phyloP scores from a whole-genome alignment of 208 protist genomes.

The Entamoeba invadens region DNA sequence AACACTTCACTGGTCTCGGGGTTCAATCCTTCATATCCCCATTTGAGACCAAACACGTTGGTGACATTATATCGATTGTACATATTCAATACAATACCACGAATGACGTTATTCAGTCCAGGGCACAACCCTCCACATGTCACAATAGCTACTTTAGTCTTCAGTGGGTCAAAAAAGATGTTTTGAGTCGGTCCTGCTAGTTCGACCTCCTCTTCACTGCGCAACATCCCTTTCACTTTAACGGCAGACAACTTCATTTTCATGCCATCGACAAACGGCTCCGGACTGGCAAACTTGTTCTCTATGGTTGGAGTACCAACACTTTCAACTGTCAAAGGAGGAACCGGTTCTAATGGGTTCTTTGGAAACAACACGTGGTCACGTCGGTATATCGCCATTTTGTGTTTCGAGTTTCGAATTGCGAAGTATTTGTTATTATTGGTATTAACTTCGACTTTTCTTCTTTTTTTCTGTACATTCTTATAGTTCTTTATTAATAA shows the following conservation, averaged over 20 bases:
- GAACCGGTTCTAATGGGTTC: neutral
- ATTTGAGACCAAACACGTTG: neutral
- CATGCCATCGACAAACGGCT: neutral
- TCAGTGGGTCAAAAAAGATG: neutral
- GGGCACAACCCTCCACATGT: neutral
- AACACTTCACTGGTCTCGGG: neutral
- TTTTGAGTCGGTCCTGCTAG: neutral
- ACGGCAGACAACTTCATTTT: neutral
- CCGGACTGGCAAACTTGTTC: neutral
- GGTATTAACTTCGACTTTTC: neutral
- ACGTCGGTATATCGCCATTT: neutral
- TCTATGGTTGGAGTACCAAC: neutral
- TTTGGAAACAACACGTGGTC: neutral
- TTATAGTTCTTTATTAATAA: too few species aligned
- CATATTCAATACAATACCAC: neutral
- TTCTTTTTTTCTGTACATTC: neutral
- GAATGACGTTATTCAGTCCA: conserved; percentile 1
- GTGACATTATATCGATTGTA: neutral
- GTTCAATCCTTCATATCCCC: neutral
- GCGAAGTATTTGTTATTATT: neutral
- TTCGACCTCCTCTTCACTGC: neutral
- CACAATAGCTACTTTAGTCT: neutral
- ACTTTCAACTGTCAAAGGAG: neutral
- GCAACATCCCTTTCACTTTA: neutral
- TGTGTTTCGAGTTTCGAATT: neutral